phyloP scores from a whole-genome alignment of 2,329 filamentous ascomycete genomes.

The Ilyonectria sp. region DNA sequence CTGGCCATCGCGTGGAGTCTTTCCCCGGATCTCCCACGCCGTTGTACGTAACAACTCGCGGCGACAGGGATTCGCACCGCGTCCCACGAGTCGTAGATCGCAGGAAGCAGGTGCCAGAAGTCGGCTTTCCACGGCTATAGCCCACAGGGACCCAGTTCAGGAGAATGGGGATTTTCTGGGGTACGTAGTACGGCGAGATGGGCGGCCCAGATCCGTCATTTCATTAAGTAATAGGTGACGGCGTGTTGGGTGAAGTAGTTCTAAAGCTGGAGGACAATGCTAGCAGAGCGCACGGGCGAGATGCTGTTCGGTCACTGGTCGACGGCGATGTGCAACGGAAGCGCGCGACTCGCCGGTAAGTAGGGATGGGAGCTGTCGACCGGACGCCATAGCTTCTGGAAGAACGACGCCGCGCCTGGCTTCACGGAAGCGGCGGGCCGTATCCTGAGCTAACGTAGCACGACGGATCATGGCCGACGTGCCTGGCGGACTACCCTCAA shows the following conservation, averaged over 20 bases:
- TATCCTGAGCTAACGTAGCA: not conserved
- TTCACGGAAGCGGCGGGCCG: not conserved
- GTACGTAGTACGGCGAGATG: not conserved
- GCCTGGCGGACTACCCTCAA: constrained; percentile 1
- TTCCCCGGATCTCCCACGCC: not conserved
- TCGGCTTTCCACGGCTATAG: constrained; percentile 1
- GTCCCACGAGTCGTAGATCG: too few relatives aligned
- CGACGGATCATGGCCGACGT: not conserved
- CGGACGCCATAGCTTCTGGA: not conserved
- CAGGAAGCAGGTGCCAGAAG: not conserved
- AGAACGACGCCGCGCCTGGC: not conserved
- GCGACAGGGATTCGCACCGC: not conserved
- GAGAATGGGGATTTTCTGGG: not conserved
- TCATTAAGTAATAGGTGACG: constrained; percentile 4
- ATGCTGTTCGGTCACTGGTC: not conserved
- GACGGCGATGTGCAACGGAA: not conserved
- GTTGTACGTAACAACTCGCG: constrained; percentile 2
- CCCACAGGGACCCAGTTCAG: not conserved
- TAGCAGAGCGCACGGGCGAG: not conserved
- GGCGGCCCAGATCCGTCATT: not conserved
- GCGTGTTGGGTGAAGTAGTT: not conserved
- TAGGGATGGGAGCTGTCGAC: not conserved
- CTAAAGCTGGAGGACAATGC: not conserved
- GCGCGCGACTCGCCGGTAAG: not conserved
- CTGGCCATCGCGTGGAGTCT: not conserved